phyloP scores from a whole-genome alignment of 768 basidiomycete species.

The Leccinellum luteum region DNA sequence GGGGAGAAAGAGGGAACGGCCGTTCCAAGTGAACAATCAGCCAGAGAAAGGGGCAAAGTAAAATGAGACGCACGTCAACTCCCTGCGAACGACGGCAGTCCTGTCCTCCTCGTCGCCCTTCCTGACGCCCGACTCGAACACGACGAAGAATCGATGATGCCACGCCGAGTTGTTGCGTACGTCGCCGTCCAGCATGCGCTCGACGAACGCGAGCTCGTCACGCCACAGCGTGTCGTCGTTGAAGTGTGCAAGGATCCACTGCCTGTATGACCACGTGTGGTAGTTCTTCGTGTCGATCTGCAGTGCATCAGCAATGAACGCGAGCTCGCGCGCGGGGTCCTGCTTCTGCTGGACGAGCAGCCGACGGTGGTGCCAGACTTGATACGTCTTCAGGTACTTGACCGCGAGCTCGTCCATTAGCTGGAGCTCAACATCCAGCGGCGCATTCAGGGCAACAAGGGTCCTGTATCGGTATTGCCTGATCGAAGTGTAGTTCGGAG shows the following conservation, averaged over 20 bases:
- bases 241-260: slow-evolving; percentile 90
- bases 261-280: slow-evolving; percentile 97
- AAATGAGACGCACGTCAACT: slow-evolving; percentile 63
- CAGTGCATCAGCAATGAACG: slow-evolving; percentile 73
- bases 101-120: slow-evolving; percentile 61
- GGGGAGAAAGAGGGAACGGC: neutral
- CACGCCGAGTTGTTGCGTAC: slow-evolving; percentile 96
- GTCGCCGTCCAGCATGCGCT: slow-evolving; percentile 67
- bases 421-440: slow-evolving; percentile 73
- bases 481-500: slow-evolving; percentile 4
- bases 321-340: slow-evolving; percentile 64
- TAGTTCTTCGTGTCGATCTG: slow-evolving; percentile 91
- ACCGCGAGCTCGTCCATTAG: slow-evolving; percentile 88
- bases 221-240: slow-evolving; percentile 69
- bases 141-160: slow-evolving; percentile 93
- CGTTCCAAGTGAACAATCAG: neutral
- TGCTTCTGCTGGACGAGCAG: slow-evolving; percentile 62
- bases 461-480: slow-evolving; percentile 97
- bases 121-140: slow-evolving; percentile 65
- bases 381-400: slow-evolving; percentile 89
- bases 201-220: slow-evolving; percentile 72
- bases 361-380: slow-evolving; percentile 95
- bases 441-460: slow-evolving; percentile 60
- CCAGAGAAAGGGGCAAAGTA: neutral
- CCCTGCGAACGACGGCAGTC: slow-evolving; percentile 58